Conservation (phyloP, 129 eudicot species). For the Silybum marianum region DNA sequence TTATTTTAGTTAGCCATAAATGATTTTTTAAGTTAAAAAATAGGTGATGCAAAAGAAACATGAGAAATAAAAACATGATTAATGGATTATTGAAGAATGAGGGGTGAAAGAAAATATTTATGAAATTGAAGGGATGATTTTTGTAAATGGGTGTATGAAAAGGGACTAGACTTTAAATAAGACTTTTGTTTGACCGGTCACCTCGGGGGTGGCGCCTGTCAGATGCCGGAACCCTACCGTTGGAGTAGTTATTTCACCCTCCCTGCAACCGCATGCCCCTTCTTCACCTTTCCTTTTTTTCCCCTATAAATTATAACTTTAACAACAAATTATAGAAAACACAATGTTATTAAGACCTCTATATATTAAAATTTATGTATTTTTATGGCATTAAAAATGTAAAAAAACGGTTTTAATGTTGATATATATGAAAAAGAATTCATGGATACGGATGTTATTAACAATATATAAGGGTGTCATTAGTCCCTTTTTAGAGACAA, state of each 20-base stretch:
- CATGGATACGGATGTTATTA: too few relatives aligned
- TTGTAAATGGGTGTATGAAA: slow-evolving; percentile 23
- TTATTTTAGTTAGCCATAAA: too few relatives aligned
- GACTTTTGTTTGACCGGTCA: slow-evolving; percentile 22
- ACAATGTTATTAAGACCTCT: too few relatives aligned
- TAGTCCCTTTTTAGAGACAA: too few relatives aligned
- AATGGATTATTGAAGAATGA: background rate
- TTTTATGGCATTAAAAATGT: too few relatives aligned
- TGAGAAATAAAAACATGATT: background rate
- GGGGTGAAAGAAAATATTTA: background rate
- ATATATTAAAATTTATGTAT: too few relatives aligned
- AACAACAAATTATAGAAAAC: too few relatives aligned
- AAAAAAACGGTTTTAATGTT: too few relatives aligned
- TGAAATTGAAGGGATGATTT: background rate
- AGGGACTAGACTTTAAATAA: slow-evolving; percentile 21
- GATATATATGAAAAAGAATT: too few relatives aligned
- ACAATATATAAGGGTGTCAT: too few relatives aligned
- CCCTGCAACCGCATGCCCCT: slow-evolving; percentile 27
- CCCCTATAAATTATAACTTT: too few relatives aligned
- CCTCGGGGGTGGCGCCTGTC: slow-evolving; percentile 8
- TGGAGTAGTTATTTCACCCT: slow-evolving; percentile 15
- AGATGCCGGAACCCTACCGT: slow-evolving; percentile 28
- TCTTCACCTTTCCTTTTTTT: background rate
- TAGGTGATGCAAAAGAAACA: background rate
- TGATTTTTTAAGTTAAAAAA: background rate